phyloP scores from a whole-genome alignment of 768 basidiomycete species.

The Lactarius hengduanensis region DNA sequence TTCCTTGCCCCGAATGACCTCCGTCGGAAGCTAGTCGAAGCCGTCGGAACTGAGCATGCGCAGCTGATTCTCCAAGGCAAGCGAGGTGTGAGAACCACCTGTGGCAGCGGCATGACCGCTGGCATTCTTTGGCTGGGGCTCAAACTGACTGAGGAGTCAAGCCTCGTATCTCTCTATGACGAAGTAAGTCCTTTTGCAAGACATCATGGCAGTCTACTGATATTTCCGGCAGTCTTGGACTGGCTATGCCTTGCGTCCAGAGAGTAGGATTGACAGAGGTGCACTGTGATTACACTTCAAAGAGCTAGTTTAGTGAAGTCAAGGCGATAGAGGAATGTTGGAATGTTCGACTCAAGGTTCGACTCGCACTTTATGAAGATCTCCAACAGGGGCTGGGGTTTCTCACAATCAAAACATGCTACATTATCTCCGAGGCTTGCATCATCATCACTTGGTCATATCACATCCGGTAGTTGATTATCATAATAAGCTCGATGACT shows the following conservation, averaged over 20 bases:
- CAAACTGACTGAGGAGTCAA: conserved; percentile 58
- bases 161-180: conserved; percentile 76
- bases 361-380: background rate
- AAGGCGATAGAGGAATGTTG: background rate
- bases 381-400: background rate
- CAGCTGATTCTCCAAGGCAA: conserved; percentile 60
- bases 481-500: background rate
- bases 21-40: conserved; percentile 54
- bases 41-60: conserved; percentile 57
- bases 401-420: background rate
- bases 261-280: conserved; percentile 68
- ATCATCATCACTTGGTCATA: background rate
- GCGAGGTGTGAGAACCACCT: conserved; percentile 66
- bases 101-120: conserved; percentile 99
- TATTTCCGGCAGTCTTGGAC: conserved; percentile 77
- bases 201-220: background rate
- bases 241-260: conserved; percentile 77
- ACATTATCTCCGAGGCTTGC: background rate
- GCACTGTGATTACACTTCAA: background rate
- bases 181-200: conserved; percentile 57
- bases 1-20: conserved; percentile 60
- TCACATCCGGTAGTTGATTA: background rate
- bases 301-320: background rate
- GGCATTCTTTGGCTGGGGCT: conserved; percentile 92
- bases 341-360: background rate